Evolutionary conservation across 805 yeast species (phyloP), one percentile per base, ranked within the genome.

Genomic region (Metschnikowia lachancei): DNA sequence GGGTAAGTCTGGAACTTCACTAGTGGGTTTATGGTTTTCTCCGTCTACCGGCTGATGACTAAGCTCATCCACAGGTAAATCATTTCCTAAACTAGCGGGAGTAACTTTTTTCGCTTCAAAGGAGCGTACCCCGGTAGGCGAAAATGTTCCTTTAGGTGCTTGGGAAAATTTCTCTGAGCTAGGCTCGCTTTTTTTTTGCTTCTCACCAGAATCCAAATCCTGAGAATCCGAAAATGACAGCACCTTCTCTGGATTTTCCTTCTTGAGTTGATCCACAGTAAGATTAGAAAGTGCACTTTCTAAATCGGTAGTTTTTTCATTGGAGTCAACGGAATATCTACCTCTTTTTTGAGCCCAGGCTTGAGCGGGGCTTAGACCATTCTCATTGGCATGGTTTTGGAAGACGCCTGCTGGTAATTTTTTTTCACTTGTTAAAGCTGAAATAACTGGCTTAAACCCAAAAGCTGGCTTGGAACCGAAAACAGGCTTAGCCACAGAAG

Each of bases 341-440:
- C 89, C 95, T 61, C 84, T 81, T 69, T 83, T 86, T 62, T 86
- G 97, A 19, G 97, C 97, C 97, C 97, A 90, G 24, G 87, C 59
- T 69, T 90, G 97, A 24, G 97, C 97, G 19, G 97, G 97, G 7
- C 96, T 86, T 66, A 88, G 87, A 50, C 96, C 97, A 50, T 76
- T 78, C 51, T 78, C 78, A 44, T 83, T 69, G 51, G 79, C 94
- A 62, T 50, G 50, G 26, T 45, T 46, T 40, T 50, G 53, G 28
- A 42, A 52, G 12, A 50, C 49, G 16, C 56, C 53, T 14, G 39
- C 54, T 2, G 50, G 47, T 4, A 38, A 28, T 13, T 74, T 74
- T 18, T 69, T 66, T 37, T 62, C 60, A 11, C 33, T 12, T 10
- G 43, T 2, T 4, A 35, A 11, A 14, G 12, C 31, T 14, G 47